Base-by-base conservation (phyloP, 352 stramenopile species). In the Aphanomyces euteiches region DNA sequence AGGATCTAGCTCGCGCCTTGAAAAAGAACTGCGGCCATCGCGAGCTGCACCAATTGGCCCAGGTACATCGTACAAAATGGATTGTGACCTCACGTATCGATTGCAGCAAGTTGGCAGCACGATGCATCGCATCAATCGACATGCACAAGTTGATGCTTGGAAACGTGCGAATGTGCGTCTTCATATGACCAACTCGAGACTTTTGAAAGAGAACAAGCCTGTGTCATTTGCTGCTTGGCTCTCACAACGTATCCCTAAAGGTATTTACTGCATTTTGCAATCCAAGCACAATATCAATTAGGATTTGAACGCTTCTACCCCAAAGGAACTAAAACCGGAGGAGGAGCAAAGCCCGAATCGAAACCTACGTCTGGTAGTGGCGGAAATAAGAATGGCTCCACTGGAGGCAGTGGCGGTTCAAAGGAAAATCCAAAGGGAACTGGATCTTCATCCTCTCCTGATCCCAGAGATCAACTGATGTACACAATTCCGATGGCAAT, bases 231-330 rank as follows among this genome's bases (percentile, higher is more conserved):
- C 77, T 40, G 87, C 79, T 57, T 94, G 87, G 87, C 74, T 94
- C 19, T 83, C 84, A 50, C 84, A 94, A 74, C 90, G 92, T 56
- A 85, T 94, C 53, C 81, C 81, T 50, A 88, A 88, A 66, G 80
- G 79, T 86, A 47, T 21, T 68, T 66, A 28, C 28, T 28, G 28
- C 28, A 28, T 28, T 28, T 28, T 28, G 28, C 28, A 28, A 28
- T 28, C 28, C 28, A 28, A 28, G 28, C 28, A 28, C 28, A 28
- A 28, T 28, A 28, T 45, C 38, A 17, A 7, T 3, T 47, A 84
- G 85, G 87, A 8, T 95, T 95, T 69, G 87, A 84, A 13, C 84
- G 87, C 4, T 95, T 95, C 54, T 92, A 91, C 75, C 87, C 87
- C 12, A 95, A 95, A 74, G 63, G 63, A 47, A 19, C 63, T 19